phyloP scores from a whole-genome alignment of 257 asterid genomes.

The Solanum ossicruentum region DNA sequence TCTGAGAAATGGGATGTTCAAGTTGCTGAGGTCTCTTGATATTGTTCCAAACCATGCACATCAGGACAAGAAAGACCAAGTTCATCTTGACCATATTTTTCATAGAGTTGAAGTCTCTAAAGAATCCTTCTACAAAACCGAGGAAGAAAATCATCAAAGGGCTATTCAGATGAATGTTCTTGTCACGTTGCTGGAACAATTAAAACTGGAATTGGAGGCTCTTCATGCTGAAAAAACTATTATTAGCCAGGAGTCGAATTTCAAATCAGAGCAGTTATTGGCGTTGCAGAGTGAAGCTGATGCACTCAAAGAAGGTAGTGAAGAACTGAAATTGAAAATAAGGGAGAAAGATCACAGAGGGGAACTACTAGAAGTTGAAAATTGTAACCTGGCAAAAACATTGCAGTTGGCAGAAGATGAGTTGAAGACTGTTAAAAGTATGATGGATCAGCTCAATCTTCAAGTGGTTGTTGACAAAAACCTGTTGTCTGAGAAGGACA shows the following conservation, averaged over 20 bases:
- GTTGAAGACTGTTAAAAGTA: constrained; percentile 11
- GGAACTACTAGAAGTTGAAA: constrained; percentile 34
- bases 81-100: constrained; percentile 21
- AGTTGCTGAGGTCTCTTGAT: constrained; percentile 44
- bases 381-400: constrained; percentile 24
- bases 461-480: constrained; percentile 33
- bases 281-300: constrained; percentile 32
- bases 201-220: constrained; percentile 23
- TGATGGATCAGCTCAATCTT: constrained; percentile 25
- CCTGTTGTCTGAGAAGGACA: constrained; percentile 25
- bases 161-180: constrained; percentile 48
- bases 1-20: constrained; percentile 38
- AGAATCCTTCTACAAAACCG: constrained; percentile 24
- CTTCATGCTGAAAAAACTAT: constrained; percentile 35
- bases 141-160: constrained; percentile 46
- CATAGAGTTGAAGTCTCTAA: constrained; percentile 35
- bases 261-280: constrained; percentile 24
- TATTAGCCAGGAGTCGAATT: constrained; percentile 28
- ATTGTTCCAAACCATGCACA: constrained; percentile 19
- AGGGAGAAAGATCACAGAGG: constrained; percentile 35
- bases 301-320: constrained; percentile 34
- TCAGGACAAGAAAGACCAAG: constrained; percentile 30
- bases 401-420: constrained; percentile 37
- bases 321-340: constrained; percentile 32
- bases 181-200: constrained; percentile 46